Conservation (phyloP, 345 rosid genomes). For the Odontarrhena argentea region DNA sequence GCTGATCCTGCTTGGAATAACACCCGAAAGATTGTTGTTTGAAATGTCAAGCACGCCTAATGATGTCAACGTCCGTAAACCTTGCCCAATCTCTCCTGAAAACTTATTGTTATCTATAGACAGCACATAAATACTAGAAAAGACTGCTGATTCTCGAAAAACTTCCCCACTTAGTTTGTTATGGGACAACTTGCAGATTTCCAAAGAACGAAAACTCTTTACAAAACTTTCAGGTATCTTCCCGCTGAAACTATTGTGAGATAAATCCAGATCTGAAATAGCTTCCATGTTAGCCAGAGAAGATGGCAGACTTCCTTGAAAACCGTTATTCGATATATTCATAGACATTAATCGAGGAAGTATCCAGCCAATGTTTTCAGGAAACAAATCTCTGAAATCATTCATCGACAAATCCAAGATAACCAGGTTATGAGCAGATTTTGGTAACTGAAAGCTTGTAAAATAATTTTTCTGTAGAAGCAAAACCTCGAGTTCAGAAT, state of each 20-base stretch:
- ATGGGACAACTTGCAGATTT: neutral
- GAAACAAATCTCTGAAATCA: neutral
- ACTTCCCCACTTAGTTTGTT: slow-evolving; percentile 22
- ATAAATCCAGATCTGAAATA: neutral
- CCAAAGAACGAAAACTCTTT: neutral
- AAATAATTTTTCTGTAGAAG: slow-evolving; percentile 18
- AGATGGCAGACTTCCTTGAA: slow-evolving; percentile 11
- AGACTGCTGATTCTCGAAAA: neutral
- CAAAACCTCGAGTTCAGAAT: slow-evolving; percentile 5
- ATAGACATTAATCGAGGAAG: neutral
- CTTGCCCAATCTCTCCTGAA: slow-evolving; percentile 18
- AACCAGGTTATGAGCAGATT: neutral
- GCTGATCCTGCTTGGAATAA: slow-evolving; percentile 20
- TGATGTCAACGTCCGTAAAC: neutral
- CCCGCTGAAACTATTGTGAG: slow-evolving; percentile 3
- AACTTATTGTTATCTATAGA: slow-evolving; percentile 17
- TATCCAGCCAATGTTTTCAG: slow-evolving; percentile 19
- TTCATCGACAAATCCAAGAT: slow-evolving; percentile 19
- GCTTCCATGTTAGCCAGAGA: slow-evolving; percentile 11
- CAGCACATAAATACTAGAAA: neutral
- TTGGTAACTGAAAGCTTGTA: slow-evolving; percentile 25
- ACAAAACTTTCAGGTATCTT: neutral
- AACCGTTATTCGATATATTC: neutral
- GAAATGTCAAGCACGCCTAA: neutral
- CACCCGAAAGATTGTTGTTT: slow-evolving; percentile 23